Base-by-base conservation (phyloP, 2,329 filamentous ascomycete species). In the Paecilomyces formosus region DNA sequence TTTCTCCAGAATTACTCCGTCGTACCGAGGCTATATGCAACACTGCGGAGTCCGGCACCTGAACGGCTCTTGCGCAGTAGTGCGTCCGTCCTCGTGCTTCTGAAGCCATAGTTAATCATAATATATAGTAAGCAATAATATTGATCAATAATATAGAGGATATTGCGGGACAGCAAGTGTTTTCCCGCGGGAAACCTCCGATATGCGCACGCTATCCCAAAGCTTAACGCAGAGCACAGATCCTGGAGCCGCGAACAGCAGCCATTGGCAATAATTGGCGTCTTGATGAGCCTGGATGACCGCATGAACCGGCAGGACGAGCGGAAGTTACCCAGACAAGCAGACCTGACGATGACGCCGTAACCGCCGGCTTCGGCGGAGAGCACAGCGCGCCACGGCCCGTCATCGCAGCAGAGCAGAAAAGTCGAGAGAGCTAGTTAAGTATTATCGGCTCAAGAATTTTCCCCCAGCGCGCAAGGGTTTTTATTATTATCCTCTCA, bases 401-500 rank as follows among this genome's bases (percentile, higher is more conserved):
- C 50, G 22, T 12, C 50, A 52, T 52, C 50, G 8, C 45, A 28
- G 8, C 8, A 15, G 15, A n/a, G 2, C 6, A 45, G 11, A 18
- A 18, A 21, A 52, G 11, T 7, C 9, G 15, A 8, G 22, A 52
- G 21, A 8, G 26, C 11, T 26, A 26, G 6, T 26, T 26, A 26
- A 26, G 24, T 26, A 26, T 28, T 13, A 51, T 28, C 50, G 50
- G 50, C 50, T 45, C 13, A 45, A 18, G 35, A 9, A 45, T 18
- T 18, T 45, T 45, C 35, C 35, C 35, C 31, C 15, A 11, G 50
- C 53, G 30, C 28, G 28, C 33, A 7, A 11, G 55, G 35, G 49
- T 33, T 30, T 54, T 26, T 26, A 26, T 26, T 26, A 26, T 26
- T 57, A 60, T 59, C 56, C 59, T n/a, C 18, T 45, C 15, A n/a